Evolutionary conservation across 495 filamentous ascomycete species (phyloP), one percentile per base, ranked within the genome.

Genomic region (Aspergillus ellipticus): DNA sequence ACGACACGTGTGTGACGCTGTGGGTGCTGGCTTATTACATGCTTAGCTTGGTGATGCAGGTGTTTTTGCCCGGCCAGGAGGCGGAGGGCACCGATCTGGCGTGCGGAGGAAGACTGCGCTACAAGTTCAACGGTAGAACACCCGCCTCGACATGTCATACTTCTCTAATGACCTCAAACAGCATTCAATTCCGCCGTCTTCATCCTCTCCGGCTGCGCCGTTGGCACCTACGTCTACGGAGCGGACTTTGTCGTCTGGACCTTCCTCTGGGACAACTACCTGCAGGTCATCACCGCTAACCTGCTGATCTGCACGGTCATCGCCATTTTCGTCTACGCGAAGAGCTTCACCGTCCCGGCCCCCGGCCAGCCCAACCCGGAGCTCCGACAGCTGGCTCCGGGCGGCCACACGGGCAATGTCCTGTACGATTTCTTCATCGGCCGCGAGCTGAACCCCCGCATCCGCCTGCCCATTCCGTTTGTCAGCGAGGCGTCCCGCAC

Each of bases 381-480:
- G 33, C 69, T 81, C 53, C 89, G 92, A 51, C 80, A 92, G 61
- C 80, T 97, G 5, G 93, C 93, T 0, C 80, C 83, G 4, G 91
- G 90, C 48, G 92, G 90, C 49, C 80, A 87, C 61, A 84, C 85
- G 13, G 95, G 94, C 50, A 97, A 96, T 66, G 71, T 87, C 47
- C 71, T 97, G 29, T 97, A 97, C 71, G 93, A 97, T 72, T 97
- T 89, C 81, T 98, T 90, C 75, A 97, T 97, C 60, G 94, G 94
- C 17, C 90, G 94, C 33, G 94, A 97, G 66, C 86, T 97, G 54
- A 98, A 97, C 74, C 93, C 95, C 7, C 91, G 92, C 26, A 69
- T 97, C 47, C 83, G 78, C 4, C 64, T 96, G 11, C 92, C 92
- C 2, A 66, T 93, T 49, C 76, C 94, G 19, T 88, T 89, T 59